Base-by-base conservation (phyloP, 306 rosid genomes). In the Nissolia schottii region DNA sequence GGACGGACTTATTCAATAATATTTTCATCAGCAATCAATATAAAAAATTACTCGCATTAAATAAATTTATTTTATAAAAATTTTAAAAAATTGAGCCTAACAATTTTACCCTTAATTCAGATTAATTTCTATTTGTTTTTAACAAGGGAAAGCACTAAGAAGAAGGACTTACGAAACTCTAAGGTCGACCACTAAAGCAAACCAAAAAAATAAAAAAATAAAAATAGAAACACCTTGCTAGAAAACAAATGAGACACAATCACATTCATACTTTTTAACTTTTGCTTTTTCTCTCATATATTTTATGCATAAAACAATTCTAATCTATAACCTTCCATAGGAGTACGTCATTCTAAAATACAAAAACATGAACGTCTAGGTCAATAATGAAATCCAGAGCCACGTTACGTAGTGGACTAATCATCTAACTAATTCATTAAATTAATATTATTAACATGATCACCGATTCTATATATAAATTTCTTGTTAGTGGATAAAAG, bases 191-290 rank as follows among this genome's bases (percentile, higher is more conserved):
- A 23, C 28, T 20, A 29, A 20, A 51, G 5, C n/a, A 20, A 51
- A 51, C n/a, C 2, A 51, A 51, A 51, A 5, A 0, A 19, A n/a
- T n/a, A n/a, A n/a, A n/a, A n/a, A n/a, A n/a, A n/a, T n/a, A n/a
- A n/a, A n/a, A n/a, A 54, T 1, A 24, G 16, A 54, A 25, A 54
- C 61, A 24, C 19, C 32, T 12, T 27, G 58, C 67, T 41, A 71
- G 41, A 25, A 64, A 78, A 78, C 77, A 71, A 56, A 71, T 45
- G 76, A 67, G 76, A 67, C 45, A 63, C 82, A 71, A 78, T 78
- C 82, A 78, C 74, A 45, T 64, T 78, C 78, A 45, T 54, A 34
- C 78, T 64, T 71, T n/a, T 71, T 34, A 64, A 6, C 67, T 64
- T 71, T 78, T 46, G 50, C 73, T 58, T 51, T 53, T 57, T 19